Base-by-base conservation (phyloP, 1,284 basidiomycete genomes). In the Filobasidium uniguttulatum region DNA sequence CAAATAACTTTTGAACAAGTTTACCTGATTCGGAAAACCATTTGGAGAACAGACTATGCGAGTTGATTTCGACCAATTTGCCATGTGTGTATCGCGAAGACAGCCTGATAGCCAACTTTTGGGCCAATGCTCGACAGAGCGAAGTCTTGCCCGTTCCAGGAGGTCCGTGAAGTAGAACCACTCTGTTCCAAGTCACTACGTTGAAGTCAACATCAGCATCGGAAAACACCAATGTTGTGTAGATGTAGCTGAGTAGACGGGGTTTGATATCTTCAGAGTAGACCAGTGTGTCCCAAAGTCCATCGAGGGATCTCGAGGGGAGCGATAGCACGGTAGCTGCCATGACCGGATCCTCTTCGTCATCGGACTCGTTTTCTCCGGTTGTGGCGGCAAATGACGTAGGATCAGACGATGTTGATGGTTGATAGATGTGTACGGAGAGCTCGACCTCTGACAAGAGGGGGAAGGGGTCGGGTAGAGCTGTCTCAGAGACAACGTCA, bases 1-100 rank as follows among this genome's bases (percentile, higher is more conserved):
- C 79, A 63, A 99, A 99, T 15, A 98, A 73, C 50, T 84, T 79
- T 62, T 98, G 91, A 0, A 99, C 94, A 14, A 99, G 80, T 69
- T 99, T 99, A 25, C 94, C 94, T 0, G 88, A 93, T 64, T 99
- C 94, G 1, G 89, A 94, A 70, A 98, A 99, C 90, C 90, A 94
- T 57, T 88, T 84, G 6, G 86, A 90, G 65, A 96, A 94, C 5
- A 94, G 74, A 1, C 89, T 94, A 69, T 96, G 90, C 0, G 90
- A 90, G 63, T 98, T 98, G 66, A 99, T 96, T 67, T 99, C 94
- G 41, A 99, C 78, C 3, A 99, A 73, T 50, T 85, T 82, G 25
- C 87, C 80, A 64, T 84, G 76, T 0, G 82, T 73, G 64, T 94
- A 98, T 83, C 83, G 75, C 59, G 83, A 77, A 0, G 84, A 84